Evolutionary conservation across 1,284 basidiomycete genomes (phyloP).

Genomic region (Leucocoprinus gongylophorus): DNA sequence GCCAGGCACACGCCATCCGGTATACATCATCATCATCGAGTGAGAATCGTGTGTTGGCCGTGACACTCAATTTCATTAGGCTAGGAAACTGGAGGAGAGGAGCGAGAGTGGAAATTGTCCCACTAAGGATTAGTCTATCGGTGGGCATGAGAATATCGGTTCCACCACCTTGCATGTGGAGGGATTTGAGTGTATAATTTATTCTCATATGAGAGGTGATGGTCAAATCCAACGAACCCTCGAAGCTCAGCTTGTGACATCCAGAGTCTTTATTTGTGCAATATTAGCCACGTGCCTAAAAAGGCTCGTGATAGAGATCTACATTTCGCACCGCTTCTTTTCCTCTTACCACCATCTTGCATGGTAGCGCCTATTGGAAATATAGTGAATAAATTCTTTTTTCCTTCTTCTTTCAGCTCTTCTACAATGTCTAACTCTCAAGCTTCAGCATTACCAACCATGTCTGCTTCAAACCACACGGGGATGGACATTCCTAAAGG

Average conservation of each 20-base stretch:
- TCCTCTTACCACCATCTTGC: no score
- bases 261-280: not conserved
- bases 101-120: not conserved
- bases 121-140: not conserved
- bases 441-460: no score
- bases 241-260: not conserved
- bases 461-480: no score
- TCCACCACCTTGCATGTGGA: not conserved
- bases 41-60: not conserved
- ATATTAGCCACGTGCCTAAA: not conserved
- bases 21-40: not conserved
- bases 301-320: not conserved
- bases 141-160: not conserved
- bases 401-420: no score
- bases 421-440: no score
- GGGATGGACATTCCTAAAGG: no score
- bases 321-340: conserved; percentile 1
- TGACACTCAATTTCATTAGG: not conserved
- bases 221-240: not conserved
- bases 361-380: no score
- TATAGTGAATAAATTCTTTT: no score
- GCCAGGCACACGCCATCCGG: conserved; percentile 8
- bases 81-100: conserved; percentile 4
- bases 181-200: not conserved
- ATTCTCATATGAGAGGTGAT: not conserved